Base-by-base conservation (phyloP, 345 rosid genomes). In the Euphorbia lathyris region DNA sequence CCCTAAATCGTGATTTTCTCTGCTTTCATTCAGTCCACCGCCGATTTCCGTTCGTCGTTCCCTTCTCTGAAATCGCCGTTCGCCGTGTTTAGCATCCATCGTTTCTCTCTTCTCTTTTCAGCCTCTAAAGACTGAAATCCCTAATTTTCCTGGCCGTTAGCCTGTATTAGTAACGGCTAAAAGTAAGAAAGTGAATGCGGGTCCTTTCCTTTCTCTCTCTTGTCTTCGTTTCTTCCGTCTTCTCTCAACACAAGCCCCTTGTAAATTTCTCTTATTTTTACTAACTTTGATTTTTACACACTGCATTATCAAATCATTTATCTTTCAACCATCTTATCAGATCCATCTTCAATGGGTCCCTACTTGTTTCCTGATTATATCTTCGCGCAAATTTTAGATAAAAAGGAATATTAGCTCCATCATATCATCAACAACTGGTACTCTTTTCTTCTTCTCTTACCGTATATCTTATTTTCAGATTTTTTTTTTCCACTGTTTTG, bases 381-480 rank as follows among this genome's bases (percentile, higher is more conserved):
- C 29, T 27, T 58, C n/a, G n/a, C 20, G 22, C 40, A 6, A 58
- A 13, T 58, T 58, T 16, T 2, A 27, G 9, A 27, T 14, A 23
- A 1, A 58, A 58, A 58, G 20, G 38, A 13, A 14, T 7, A n/a
- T 23, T 22, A 30, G 38, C 63, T 29, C 25, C 38, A 34, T 29
- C 63, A 58, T 17, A 58, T 58, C 63, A 29, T 58, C 63, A 58
- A 58, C 63, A 58, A 27, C 3, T 5, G 63, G 63, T 58, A 58
- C 63, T 29, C 19, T 25, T 58, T 58, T 29, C 32, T 30, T 58
- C 22, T 27, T 23, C 14, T 57, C 16, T 16, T 30, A 5, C 16
- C n/a, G n/a, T n/a, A n/a, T n/a, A n/a, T n/a, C n/a, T n/a, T n/a
- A n/a, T 7, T 25, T 56, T 56, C 27, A 56, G 59, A 20, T 56